Base-by-base conservation (phyloP, 2,329 filamentous ascomycete species). In the Coniochaeta prunicola region DNA sequence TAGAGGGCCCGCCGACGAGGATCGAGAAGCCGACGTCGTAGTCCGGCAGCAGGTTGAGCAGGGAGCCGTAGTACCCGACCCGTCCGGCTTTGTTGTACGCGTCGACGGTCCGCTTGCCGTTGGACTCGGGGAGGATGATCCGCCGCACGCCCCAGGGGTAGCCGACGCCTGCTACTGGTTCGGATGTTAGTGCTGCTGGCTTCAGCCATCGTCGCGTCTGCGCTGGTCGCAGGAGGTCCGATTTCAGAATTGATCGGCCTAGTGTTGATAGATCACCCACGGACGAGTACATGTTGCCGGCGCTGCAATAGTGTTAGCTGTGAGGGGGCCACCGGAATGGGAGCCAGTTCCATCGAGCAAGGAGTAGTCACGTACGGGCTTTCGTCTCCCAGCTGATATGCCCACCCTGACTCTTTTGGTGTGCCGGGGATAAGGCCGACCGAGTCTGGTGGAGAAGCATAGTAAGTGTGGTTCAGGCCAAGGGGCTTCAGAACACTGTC, bases 261-360 rank as follows among this genome's bases (percentile, higher is more conserved):
- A 79, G 65, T 6, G 65, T 63, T 0, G 73, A 70, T 57, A 80
- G 66, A 65, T 80, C 78, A 4, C 67, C 66, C 1, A 70, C 63
- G 0, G 74, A 77, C 17, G 77, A 74, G 68, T 74, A 79, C 63
- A 78, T 72, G 60, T 76, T 77, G 1, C 76, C 77, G 2, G 76
- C 69, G 0, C 71, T 74, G 57, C 3, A 4, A 55, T 10, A 31
- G 6, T 10, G 17, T 19, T 19, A 54, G 50, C 24, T 31, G 19
- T 45, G 17, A 24, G 7, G 21, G 17, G 19, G 8, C 6, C 19
- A n/a, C 17, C 17, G 8, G 40, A 24, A 7, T 45, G 7, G 21
- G 40, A n/a, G 19, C 40, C 17, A n/a, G 40, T 6, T 17, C 26
- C 13, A 10, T 26, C 30, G n/a, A n/a, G 19, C 9, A 7, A 24